Percentiles rank a stretch among this genome's conserved stretches.
These are phyloP conservation scores for Ceratocystis colombiana DNA, from an alignment of 2,329 filamentous ascomycete species.

Conservation along the genomic window DNA sequence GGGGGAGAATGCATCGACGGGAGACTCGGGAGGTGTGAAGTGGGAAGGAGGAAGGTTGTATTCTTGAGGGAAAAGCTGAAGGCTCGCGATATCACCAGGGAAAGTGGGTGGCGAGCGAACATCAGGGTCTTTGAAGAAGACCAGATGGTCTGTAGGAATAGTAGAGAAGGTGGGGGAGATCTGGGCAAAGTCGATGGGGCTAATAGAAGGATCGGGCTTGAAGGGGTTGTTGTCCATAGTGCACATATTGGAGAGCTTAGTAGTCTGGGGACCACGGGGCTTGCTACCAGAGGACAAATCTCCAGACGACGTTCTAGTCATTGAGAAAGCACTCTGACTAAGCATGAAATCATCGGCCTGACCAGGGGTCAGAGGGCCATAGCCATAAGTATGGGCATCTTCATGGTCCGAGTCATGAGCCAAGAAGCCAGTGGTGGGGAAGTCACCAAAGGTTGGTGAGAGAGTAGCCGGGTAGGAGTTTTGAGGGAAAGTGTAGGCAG, in stretches of 20 bases:
- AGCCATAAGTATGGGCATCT: slow-evolving; percentile 19
- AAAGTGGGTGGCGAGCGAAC: slow-evolving; percentile 14
- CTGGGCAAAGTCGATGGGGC: slow-evolving; percentile 16
- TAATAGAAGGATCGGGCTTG: slow-evolving; percentile 16
- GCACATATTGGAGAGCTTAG: slow-evolving; percentile 15
- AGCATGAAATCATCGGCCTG: slow-evolving; percentile 17
- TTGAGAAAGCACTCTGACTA: slow-evolving; percentile 20
- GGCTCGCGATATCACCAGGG: slow-evolving; percentile 18
- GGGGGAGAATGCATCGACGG: slow-evolving; percentile 20
- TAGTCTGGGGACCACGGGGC: slow-evolving; percentile 1
- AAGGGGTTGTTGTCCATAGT: slow-evolving; percentile 14
- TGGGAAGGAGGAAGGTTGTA: slow-evolving; percentile 1
- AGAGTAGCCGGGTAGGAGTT: slow-evolving; percentile 17
- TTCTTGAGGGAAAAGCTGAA: slow-evolving; percentile 21
- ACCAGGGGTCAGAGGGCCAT: slow-evolving; percentile 10
- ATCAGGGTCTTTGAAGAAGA: slow-evolving; percentile 16
- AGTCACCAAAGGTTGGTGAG: slow-evolving; percentile 15
- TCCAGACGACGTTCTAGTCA: slow-evolving; percentile 21
- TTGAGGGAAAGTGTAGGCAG: slow-evolving; percentile 16
- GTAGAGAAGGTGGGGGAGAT: slow-evolving; percentile 15
- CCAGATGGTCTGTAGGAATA: slow-evolving; percentile 16
- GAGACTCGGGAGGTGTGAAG: slow-evolving; percentile 28
- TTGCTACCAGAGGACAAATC: slow-evolving; percentile 22
- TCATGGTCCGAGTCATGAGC: slow-evolving; percentile 6
- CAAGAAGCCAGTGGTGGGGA: slow-evolving; percentile 9